A percentile compares a stretch with the other conserved stretches of the same genome.
These are phyloP conservation scores for Backusella macrospora DNA, from an alignment of 192 early-diverging fungal genomes.

Conservation along the genomic window DNA sequence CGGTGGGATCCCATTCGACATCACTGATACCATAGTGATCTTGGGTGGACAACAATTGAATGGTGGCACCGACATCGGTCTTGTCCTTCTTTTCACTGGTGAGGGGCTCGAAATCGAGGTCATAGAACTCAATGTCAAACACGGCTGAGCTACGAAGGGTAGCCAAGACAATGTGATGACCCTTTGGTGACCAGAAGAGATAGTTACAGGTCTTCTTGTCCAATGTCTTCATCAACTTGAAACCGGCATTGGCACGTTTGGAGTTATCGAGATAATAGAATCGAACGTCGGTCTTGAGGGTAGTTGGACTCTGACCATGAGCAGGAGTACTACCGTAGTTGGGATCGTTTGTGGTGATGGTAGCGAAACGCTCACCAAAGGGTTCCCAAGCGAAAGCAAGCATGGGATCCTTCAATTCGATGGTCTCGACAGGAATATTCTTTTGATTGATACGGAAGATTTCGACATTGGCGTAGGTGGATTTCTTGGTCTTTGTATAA, in stretches of 20 bases:
- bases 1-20: conserved; percentile 98
- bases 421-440: conserved; percentile 94
- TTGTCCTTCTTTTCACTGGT: conserved; percentile 48
- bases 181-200: conserved; percentile 95
- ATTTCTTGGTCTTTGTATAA: conserved; percentile 89
- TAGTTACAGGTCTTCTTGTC: conserved; percentile 82
- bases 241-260: conserved; percentile 65
- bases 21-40: conserved; percentile 97
- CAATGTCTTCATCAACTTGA: conserved; percentile 83
- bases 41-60: conserved; percentile 68
- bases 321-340: conserved; percentile 56
- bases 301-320: conserved; percentile 49
- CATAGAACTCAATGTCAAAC: conserved; percentile 93
- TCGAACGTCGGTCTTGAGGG: conserved; percentile 68
- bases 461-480: conserved; percentile 87
- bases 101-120: conserved; percentile 77
- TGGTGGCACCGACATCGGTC: conserved; percentile 52
- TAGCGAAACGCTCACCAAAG: conserved; percentile 84
- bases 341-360: conserved; percentile 81
- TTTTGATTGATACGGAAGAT: conserved; percentile 91
- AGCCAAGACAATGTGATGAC: conserved; percentile 88
- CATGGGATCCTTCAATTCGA: conserved; percentile 86
- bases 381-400: conserved; percentile 97
- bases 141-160: conserved; percentile 74
- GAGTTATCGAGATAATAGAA: conserved; percentile 84